These are phyloP conservation scores for Uronychia setigera DNA, from an alignment of 73 alveolate genomes.

Conservation along the genomic window DNA sequence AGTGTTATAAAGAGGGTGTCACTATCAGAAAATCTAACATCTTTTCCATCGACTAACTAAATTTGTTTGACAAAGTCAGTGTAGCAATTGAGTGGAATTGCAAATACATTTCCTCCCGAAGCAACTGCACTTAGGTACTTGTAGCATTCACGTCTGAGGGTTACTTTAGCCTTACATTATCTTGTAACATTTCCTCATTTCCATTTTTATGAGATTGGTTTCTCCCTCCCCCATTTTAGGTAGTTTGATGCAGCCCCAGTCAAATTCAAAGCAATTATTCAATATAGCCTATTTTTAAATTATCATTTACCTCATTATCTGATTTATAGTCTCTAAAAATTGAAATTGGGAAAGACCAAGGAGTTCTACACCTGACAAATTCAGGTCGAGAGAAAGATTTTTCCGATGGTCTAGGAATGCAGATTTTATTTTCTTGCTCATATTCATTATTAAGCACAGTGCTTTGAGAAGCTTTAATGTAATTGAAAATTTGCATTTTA, in stretches of 20 bases:
- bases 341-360: constrained; percentile 72
- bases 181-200: constrained; percentile 16
- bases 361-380: constrained; percentile 49
- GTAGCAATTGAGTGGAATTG: constrained; percentile 53
- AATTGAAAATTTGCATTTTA: constrained; percentile 8
- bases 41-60: constrained; percentile 52
- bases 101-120: constrained; percentile 51
- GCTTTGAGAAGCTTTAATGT: constrained; percentile 4
- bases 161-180: constrained; percentile 9
- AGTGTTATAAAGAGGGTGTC: constrained; percentile 65
- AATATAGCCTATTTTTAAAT: background rate
- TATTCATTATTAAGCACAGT: constrained; percentile 27
- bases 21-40: constrained; percentile 53
- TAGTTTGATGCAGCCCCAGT: constrained; percentile 48
- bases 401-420: constrained; percentile 54
- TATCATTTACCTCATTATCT: constrained; percentile 23
- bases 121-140: constrained; percentile 46
- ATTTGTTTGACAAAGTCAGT: constrained; percentile 67
- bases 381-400: constrained; percentile 32
- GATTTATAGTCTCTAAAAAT: constrained; percentile 37
- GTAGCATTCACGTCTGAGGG: constrained; percentile 10
- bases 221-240: constrained; percentile 69
- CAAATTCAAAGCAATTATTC: constrained; percentile 65
- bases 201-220: constrained; percentile 33
- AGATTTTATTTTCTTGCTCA: constrained; percentile 20